Evolutionary conservation across 1,139 yeast genomes (phyloP), one percentile per base, ranked within the genome.

Genomic region (Scheffersomyces lignicola): DNA sequence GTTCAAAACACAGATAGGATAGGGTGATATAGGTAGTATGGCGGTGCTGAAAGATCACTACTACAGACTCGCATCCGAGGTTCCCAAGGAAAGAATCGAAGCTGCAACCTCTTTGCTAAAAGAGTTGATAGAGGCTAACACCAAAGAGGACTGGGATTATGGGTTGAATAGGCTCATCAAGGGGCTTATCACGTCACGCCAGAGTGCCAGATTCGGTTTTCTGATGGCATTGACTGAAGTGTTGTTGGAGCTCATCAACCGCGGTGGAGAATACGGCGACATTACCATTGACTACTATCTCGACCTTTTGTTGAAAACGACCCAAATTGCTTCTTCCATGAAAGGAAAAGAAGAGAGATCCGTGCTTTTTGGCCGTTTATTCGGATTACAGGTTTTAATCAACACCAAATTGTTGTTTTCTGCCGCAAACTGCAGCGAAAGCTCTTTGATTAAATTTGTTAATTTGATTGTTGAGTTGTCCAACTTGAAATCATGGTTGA

Each of bases 211-310:
- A 38, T 63, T 86, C 28, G 98, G 98, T 2, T 90, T 84, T 50
- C 86, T 96, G 3, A 78, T 88, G 75, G 94, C 96, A 27, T 64
- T 92, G 31, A 79, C 92, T 1, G 97, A 92, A 56, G 68, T 88
- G 2, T 63, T 80, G 15, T 69, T 83, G 15, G 65, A 76, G 34
- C 58, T 74, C n/a, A 52, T 67, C 5, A 48, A 56, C 5, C 53
- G 54, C 10, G 31, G 47, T 1, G 48, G 46, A 10, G 63, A 65
- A 3, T 24, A 24, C 16, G 13, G 18, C 16, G 29, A 26, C 5
- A 47, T 66, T 34, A 48, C 66, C 1, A 48, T 65, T 6, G 40
- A 45, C 1, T 49, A 66, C 15, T 77, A 69, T 43, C 60, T 83
- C 38, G 62, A 62, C 4, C 65, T 69, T 43, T 57, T 80, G 15